Percentiles rank a stretch among this genome's conserved stretches.
Evolutionary conservation across 306 rosid species (phyloP).

Genomic region (Hippophae rhamnoides): DNA sequence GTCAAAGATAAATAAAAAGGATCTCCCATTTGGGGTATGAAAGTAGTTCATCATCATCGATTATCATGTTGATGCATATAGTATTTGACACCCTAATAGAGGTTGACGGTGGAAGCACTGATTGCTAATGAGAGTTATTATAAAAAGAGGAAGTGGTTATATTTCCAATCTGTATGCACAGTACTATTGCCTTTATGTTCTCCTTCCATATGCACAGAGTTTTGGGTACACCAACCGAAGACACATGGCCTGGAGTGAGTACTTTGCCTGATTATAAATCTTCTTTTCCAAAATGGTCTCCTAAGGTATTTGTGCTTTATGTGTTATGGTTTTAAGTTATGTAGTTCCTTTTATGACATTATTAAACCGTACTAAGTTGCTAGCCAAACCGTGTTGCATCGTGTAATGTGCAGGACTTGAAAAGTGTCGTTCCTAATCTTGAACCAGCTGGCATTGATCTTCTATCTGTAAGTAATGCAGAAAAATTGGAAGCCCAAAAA

Average conservation of each 20-base stretch:
- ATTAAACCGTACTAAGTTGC: not conserved
- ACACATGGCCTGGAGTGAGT: slow-evolving; percentile 95
- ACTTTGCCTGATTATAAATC: slow-evolving; percentile 93
- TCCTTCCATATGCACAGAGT: slow-evolving; percentile 45
- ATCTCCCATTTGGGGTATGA: too few species aligned
- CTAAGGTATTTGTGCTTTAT: slow-evolving; percentile 48
- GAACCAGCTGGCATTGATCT: slow-evolving; percentile 77
- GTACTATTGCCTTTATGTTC: slow-evolving; percentile 5
- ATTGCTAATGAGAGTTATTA: too few species aligned
- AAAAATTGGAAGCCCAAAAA: too few species aligned
- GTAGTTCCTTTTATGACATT: not conserved
- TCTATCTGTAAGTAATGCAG: slow-evolving; percentile 64
- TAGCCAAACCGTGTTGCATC: not conserved
- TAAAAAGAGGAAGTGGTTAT: too few species aligned
- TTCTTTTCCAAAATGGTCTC: slow-evolving; percentile 86
- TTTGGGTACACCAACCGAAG: slow-evolving; percentile 89
- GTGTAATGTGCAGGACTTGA: slow-evolving; percentile 53
- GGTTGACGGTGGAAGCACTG: not conserved
- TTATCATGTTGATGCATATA: too few species aligned
- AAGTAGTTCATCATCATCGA: too few species aligned
- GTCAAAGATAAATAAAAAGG: too few species aligned
- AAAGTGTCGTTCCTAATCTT: slow-evolving; percentile 74
- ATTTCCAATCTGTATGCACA: not conserved
- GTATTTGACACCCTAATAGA: not conserved
- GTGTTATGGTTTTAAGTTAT: not conserved